A percentile compares a stretch with the other conserved stretches of the same genome.
Conservation (phyloP, 768 basidiomycete genomes). For the Botryobasidium botryosum region DNA sequence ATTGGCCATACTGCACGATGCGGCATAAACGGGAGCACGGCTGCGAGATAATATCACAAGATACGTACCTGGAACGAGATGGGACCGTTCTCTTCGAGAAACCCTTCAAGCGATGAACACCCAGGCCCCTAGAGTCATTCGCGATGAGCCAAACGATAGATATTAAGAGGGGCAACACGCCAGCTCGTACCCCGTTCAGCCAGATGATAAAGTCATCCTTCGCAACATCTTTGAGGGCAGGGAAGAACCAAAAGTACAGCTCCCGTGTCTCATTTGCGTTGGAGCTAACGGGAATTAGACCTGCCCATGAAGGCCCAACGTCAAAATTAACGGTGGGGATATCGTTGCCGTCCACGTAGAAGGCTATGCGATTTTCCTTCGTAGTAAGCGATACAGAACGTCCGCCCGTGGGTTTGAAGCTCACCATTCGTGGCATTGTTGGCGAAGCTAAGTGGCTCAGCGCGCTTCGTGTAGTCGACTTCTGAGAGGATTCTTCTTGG, state of each 20-base stretch:
- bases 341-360: no score
- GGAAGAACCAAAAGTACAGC: slow-evolving; percentile 8
- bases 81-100: slow-evolving; percentile 3
- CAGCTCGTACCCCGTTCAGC: neutral
- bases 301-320: neutral
- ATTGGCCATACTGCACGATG: no score
- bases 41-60: no score
- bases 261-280: slow-evolving; percentile 2
- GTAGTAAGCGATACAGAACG: no score
- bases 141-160: neutral
- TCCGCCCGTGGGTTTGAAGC: no score
- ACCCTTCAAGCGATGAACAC: slow-evolving; percentile 1
- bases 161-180: neutral
- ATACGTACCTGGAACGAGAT: neutral
- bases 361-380: no score
- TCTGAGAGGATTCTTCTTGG: no score
- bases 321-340: no score
- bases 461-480: no score
- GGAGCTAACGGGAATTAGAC: slow-evolving; percentile 1
- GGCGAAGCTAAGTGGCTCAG: no score
- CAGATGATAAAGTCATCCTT: neutral
- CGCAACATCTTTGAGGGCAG: neutral
- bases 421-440: no score
- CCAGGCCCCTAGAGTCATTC: neutral
- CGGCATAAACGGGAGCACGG: no score